Evolutionary conservation across 2,329 filamentous ascomycete species (phyloP), one percentile per base, ranked within the genome.

Genomic region (Colletotrichum phormii): DNA sequence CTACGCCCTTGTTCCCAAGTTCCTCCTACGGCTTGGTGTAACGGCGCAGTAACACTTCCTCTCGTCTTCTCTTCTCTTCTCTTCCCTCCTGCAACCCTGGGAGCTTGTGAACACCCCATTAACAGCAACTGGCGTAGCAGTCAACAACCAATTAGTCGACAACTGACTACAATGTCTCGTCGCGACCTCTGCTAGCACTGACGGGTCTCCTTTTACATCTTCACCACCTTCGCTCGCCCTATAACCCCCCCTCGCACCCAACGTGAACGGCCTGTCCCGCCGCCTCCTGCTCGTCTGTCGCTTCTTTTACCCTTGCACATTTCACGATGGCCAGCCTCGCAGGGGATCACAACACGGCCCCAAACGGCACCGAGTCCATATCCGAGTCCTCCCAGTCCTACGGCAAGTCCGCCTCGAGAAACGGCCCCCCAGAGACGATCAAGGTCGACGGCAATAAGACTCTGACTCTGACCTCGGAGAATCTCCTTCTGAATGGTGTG

Each of bases 401-500:
- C 29, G 61, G 71, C 60, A 73, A 73, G 18, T 62, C 71, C n/a
- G 63, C 71, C 7, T 73, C 67, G 15, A 63, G 69, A 22, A 58
- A 46, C 22, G 72, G 62, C 24, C 6, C 55, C 24, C 59, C 58
- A 24, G 71, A 73, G 37, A 63, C 58, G 22, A 64, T 77, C 64
- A 71, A 68, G 29, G 69, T 84, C 31, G 79, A 78, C 60, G 79
- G 74, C 57, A 78, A 78, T 69, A 80, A 77, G 73, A 79, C 78
- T 54, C 73, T 84, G 71, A 81, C 77, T 12, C 79, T 82, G 69
- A 77, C 78, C 33, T 75, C 76, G 6, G 77, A 79, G 51, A 76
- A 78, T 11, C 76, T 84, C 51, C 74, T 80, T 51, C 66, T 84
- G 26, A 74, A 78, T 68, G 83, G 83, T 84, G 79, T 70, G 80